These are phyloP conservation scores for Colletotrichum camelliae DNA, from an alignment of 2,329 filamentous ascomycete genomes.

Conservation along the genomic window DNA sequence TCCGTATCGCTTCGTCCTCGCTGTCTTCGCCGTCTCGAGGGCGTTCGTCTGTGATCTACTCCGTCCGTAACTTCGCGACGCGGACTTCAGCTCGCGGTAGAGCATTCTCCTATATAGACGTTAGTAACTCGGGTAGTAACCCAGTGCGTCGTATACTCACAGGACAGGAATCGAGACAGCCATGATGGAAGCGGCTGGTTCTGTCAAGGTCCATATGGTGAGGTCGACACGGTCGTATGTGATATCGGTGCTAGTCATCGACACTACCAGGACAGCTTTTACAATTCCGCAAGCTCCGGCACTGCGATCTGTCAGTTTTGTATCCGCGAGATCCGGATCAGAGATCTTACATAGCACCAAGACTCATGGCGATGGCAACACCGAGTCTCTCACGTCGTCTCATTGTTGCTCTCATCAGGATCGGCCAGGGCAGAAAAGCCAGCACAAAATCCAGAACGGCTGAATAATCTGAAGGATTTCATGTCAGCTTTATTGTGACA, in stretches of 20 bases:
- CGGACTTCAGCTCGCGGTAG: slow-evolving; percentile 36
- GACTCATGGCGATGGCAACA: slow-evolving; percentile 39
- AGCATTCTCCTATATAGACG: slow-evolving; percentile 33
- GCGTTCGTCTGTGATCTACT: slow-evolving; percentile 24
- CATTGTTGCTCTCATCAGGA: slow-evolving; percentile 37
- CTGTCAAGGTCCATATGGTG: slow-evolving; percentile 39
- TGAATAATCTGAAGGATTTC: slow-evolving; percentile 32
- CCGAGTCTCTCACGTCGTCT: slow-evolving; percentile 36
- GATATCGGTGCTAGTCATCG: slow-evolving; percentile 36
- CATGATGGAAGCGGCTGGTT: slow-evolving; percentile 41
- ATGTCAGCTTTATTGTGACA: not conserved
- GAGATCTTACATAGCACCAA: slow-evolving; percentile 35
- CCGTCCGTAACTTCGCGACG: slow-evolving; percentile 29
- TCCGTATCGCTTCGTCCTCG: slow-evolving; percentile 23
- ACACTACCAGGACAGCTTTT: slow-evolving; percentile 35
- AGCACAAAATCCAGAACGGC: slow-evolving; percentile 37
- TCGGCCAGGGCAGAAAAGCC: slow-evolving; percentile 37
- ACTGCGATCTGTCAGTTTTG: slow-evolving; percentile 14
- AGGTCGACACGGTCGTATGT: slow-evolving; percentile 39
- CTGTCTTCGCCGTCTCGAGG: slow-evolving; percentile 7
- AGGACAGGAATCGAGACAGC: slow-evolving; percentile 38
- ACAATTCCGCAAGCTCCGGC: slow-evolving; percentile 37
- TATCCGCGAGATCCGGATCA: not conserved
- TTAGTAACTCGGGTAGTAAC: not conserved
- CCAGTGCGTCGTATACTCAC: slow-evolving; percentile 23